Percentiles rank a stretch among this genome's conserved stretches.
Conservation (phyloP, 257 asterid species). For the Fraxinus quadrangulata region DNA sequence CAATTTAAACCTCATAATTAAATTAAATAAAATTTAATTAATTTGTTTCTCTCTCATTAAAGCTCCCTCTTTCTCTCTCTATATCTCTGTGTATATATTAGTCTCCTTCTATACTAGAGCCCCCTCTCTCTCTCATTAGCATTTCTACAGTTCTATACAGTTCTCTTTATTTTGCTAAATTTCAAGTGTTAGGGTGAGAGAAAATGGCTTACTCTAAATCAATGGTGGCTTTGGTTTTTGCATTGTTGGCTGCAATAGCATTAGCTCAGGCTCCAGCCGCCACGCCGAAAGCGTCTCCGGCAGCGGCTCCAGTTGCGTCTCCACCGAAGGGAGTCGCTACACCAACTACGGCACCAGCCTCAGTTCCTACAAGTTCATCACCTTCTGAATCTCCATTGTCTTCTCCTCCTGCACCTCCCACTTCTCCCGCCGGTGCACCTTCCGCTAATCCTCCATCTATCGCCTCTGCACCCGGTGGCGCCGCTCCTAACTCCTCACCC, state of each 20-base stretch:
- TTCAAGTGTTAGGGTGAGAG: not conserved
- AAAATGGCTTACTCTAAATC: not conserved
- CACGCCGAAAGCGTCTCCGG: conserved; percentile 35
- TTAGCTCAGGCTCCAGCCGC: conserved; percentile 49
- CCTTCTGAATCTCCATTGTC: conserved; percentile 32
- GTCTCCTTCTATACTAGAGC: not conserved
- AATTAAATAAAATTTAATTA: not conserved
- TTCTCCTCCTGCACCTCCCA: conserved; percentile 44
- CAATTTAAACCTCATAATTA: not conserved
- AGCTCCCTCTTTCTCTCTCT: not conserved
- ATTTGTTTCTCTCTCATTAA: not conserved
- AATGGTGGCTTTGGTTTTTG: conserved; percentile 30
- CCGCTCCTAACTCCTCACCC: conserved; percentile 35
- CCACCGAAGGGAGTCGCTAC: conserved; percentile 26
- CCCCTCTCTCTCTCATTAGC: not conserved
- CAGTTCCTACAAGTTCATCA: conserved; percentile 24
- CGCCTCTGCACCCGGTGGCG: conserved; percentile 37
- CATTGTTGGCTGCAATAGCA: conserved; percentile 43
- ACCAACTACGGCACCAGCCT: conserved; percentile 27
- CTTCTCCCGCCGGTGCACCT: conserved; percentile 25
- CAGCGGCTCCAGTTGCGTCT: not conserved
- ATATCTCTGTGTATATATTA: conserved; percentile 22
- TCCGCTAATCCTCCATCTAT: conserved; percentile 36
- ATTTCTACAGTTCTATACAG: not conserved
- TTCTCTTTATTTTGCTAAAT: not conserved